Evolutionary conservation across 2,329 filamentous ascomycete species (phyloP).

Genomic region (Hortaea sp.): DNA sequence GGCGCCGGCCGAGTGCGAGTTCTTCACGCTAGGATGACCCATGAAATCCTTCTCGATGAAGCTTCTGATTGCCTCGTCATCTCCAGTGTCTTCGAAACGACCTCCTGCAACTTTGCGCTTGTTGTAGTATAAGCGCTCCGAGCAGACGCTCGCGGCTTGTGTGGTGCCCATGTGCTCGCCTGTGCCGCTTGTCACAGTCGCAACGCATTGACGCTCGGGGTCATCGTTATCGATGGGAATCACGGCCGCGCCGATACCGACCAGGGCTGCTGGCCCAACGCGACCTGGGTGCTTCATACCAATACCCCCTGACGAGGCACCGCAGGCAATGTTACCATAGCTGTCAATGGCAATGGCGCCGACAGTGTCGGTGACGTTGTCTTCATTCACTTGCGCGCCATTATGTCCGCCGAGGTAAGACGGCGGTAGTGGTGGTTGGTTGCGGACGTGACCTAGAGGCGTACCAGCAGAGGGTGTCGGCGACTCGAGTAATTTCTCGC

Average conservation of each 20-base stretch:
- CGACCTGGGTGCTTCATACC: conserved; percentile 95
- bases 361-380: conserved; percentile 83
- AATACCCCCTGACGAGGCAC: conserved; percentile 92
- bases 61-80: conserved; percentile 61
- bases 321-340: conserved; percentile 79
- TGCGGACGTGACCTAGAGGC: background rate
- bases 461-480: conserved; percentile 1
- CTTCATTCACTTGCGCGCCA: conserved; percentile 25
- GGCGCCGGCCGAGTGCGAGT: conserved; percentile 72
- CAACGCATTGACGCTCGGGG: conserved; percentile 58
- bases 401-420: background rate
- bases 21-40: conserved; percentile 72
- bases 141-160: conserved; percentile 78
- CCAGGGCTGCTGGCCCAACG: conserved; percentile 82
- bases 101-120: conserved; percentile 53
- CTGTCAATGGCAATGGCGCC: conserved; percentile 89
- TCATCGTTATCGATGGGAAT: conserved; percentile 68
- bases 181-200: conserved; percentile 83
- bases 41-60: conserved; percentile 90
- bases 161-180: conserved; percentile 98
- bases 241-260: conserved; percentile 83
- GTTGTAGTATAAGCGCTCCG: conserved; percentile 65
- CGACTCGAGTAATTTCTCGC: background rate
- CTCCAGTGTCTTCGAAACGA: conserved; percentile 34
- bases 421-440: background rate